Conservation (phyloP, 1,284 basidiomycete species). For the Irpex lacteus region DNA sequence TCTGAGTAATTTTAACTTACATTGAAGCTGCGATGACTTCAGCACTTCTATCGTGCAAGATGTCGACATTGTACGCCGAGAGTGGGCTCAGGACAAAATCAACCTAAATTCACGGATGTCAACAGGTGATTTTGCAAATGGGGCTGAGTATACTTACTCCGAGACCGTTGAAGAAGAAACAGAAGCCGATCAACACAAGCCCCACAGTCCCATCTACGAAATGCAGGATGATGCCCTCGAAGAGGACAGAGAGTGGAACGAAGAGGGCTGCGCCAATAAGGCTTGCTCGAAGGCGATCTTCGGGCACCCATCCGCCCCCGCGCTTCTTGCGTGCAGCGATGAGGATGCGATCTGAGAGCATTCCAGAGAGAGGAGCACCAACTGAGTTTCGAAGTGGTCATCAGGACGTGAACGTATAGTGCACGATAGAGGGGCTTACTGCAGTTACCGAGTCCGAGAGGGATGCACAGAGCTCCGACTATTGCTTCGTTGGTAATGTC, state of each 20-base stretch:
- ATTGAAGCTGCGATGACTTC: conserved; percentile 48
- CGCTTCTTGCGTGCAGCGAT: conserved; percentile 40
- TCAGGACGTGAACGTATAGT: neutral
- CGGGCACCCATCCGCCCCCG: conserved; percentile 46
- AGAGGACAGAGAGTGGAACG: conserved; percentile 34
- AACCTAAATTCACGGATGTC: conserved; percentile 26
- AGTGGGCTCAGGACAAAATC: conserved; percentile 47
- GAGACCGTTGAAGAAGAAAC: conserved; percentile 47
- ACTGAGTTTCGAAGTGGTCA: conserved; percentile 27
- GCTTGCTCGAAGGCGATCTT: conserved; percentile 52
- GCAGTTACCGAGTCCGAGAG: conserved; percentile 56
- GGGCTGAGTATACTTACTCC: conserved; percentile 36
- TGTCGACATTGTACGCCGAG: conserved; percentile 57
- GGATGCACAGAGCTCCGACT: conserved; percentile 55
- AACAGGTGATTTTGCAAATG: conserved; percentile 12
- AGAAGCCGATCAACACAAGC: conserved; percentile 38
- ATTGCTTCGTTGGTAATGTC: conserved; percentile 51
- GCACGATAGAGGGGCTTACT: conserved; percentile 26
- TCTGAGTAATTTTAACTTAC: conserved; percentile 25
- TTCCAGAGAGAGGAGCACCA: conserved; percentile 47
- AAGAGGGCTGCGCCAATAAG: conserved; percentile 42
- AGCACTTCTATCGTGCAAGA: conserved; percentile 48
- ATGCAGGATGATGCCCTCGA: conserved; percentile 24
- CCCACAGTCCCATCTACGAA: conserved; percentile 37
- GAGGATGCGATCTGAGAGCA: conserved; percentile 48